Base-by-base conservation (phyloP, 495 filamentous ascomycete genomes). In the Penicillium subrubescens region DNA sequence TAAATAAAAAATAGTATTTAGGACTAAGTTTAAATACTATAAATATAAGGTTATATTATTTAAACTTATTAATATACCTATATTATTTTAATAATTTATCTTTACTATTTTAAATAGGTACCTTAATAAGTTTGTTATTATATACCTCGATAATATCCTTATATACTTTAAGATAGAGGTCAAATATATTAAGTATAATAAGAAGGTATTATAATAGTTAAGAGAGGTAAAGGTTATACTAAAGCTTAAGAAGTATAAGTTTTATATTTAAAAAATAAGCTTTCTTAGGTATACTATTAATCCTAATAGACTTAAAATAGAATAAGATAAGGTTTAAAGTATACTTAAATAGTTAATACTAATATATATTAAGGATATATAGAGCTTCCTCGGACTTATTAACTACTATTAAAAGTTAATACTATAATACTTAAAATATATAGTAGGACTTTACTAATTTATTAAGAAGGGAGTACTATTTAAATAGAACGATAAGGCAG, bases 1-100 rank as follows among this genome's bases (percentile, higher is more conserved):
- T 35, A 34, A 70, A 64, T 70, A 44, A 46, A 64, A 66, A 66
- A 71, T 51, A 19, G 61, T 55, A 56, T 71, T 71, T 48, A 35
- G 34, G 33, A 73, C 37, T 50, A 53, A 70, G 29, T 68, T 46
- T 21, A 31, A 61, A 52, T 27, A 67, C 31, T 71, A 39, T 29
- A 31, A 73, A 56, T 71, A 64, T 31, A 19, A 56, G 29, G 52
- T 74, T 23, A 68, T 69, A 50, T 43, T 33, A 14, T 69, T 69
- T 23, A 29, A 63, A 19, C 39, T 71, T 21, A 71, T 48, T 37
- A 67, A 71, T 27, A 39, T 43, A 61, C 57, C 46, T 8, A 46
- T 29, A 63, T 51, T 41, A 50, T 70, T 68, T 35, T 34, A 68
- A 67, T 17, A 10, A 11, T 50, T 50, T 50, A 50, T 50, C 46